Base-by-base conservation (phyloP, 2,329 filamentous ascomycete species). In the Penicillium decumbens region DNA sequence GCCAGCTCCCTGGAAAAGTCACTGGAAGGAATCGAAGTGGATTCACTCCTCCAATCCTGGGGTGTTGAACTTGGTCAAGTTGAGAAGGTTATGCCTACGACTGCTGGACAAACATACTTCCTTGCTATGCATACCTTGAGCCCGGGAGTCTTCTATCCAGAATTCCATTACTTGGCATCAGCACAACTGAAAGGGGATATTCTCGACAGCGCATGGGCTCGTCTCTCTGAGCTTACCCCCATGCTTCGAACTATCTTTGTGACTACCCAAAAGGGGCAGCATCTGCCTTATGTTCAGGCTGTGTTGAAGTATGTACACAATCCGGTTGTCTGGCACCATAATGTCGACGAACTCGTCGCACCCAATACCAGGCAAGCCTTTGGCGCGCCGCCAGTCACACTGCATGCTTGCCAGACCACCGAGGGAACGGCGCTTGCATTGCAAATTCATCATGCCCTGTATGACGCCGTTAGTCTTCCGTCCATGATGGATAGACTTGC, bases 371-470 rank as follows among this genome's bases (percentile, higher is more conserved):
- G 49, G 13, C 50, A 54, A 41, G 49, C 39, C 37, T 57, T 58
- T 42, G 46, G 51, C 27, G 52, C 57, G 13, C 53, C 59, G 8
- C 61, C 63, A 6, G 70, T 65, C 10, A 61, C 65, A 43, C 54
- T 77, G 5, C 66, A 70, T 51, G 70, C 65, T 6, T 64, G 60
- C 20, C 57, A 64, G 41, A 62, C 53, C 1, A n/a, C 54, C 2
- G 48, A 47, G 23, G 66, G 67, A 13, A 74, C 71, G 56, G 51
- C 58, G 6, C 48, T 70, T 40, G 70, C 78, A 2, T 73, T 89
- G 4, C 75, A 75, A 24, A 84, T 96, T 4, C 90, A 95, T 55
- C 91, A 97, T 65, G 87, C 88, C 0, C 75, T 96, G 0, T 97
- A 96, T 63, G 92, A 96, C 65, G 90, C 85, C 5, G 77, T 95